phyloP scores from a whole-genome alignment of 805 yeast genomes.

The Saccharomyces kudriavzevii region DNA sequence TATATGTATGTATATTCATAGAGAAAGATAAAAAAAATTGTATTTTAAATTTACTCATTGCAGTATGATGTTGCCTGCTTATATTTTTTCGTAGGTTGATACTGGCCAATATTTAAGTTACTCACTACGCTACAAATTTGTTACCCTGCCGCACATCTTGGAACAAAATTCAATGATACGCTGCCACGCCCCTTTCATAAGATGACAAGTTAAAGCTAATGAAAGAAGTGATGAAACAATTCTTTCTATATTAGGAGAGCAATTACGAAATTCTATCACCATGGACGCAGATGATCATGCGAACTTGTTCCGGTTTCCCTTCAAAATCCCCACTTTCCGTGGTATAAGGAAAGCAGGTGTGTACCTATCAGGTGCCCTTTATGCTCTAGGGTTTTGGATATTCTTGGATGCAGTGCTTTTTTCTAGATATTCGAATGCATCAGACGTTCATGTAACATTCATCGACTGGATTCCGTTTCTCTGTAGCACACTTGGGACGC shows the following conservation, averaged over 20 bases:
- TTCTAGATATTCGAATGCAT: conserved; percentile 77
- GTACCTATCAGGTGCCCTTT: conserved; percentile 66
- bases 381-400: conserved; percentile 83
- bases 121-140: neutral
- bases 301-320: conserved; percentile 57
- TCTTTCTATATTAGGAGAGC: neutral
- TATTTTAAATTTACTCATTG: too few relatives aligned
- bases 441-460: conserved; percentile 78
- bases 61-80: too few relatives aligned
- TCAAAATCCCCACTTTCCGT: conserved; percentile 63
- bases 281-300: conserved; percentile 36
- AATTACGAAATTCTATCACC: conserved; percentile 1
- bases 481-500: conserved; percentile 83
- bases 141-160: neutral
- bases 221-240: neutral
- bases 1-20: too few relatives aligned
- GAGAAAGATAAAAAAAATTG: too few relatives aligned
- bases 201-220: neutral
- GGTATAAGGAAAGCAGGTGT: conserved; percentile 67
- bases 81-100: too few relatives aligned
- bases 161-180: neutral
- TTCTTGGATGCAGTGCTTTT: conserved; percentile 83
- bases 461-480: conserved; percentile 94
- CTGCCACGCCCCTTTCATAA: neutral
- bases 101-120: too few relatives aligned